A percentile compares a stretch with the other conserved stretches of the same genome.
Evolutionary conservation across 2,329 filamentous ascomycete species (phyloP).

Genomic region (Cucurbitaria berberidis): DNA sequence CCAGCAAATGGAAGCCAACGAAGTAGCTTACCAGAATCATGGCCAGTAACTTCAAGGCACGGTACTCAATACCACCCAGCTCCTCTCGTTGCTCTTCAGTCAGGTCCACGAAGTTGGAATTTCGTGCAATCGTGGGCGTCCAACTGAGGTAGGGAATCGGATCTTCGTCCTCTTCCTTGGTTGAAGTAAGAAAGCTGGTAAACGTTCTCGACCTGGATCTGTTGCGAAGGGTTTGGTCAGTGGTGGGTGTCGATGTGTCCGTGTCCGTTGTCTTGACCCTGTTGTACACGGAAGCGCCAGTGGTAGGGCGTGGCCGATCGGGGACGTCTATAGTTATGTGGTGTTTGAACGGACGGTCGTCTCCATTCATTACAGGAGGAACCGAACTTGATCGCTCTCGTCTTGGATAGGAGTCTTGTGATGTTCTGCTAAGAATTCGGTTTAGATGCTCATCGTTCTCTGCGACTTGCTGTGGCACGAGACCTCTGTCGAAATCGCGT

Average conservation of each 20-base stretch:
- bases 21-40: conserved; percentile 80
- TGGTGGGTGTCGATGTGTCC: conserved; percentile 13
- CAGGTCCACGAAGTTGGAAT: conserved; percentile 88
- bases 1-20: conserved; percentile 80
- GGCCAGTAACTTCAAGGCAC: conserved; percentile 84
- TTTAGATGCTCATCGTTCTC: conserved; percentile 46
- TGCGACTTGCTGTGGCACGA: conserved; percentile 68
- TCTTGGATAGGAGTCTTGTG: conserved; percentile 32
- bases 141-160: conserved; percentile 91
- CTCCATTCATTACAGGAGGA: conserved; percentile 40
- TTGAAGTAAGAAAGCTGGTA: conserved; percentile 63
- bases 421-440: conserved; percentile 22
- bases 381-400: conserved; percentile 34
- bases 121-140: conserved; percentile 88
- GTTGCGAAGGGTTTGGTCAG: conserved; percentile 29
- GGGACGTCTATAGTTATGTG: conserved; percentile 74
- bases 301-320: conserved; percentile 42
- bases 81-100: conserved; percentile 93
- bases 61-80: conserved; percentile 94
- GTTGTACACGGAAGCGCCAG: conserved; percentile 41
- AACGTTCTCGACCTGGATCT: conserved; percentile 59
- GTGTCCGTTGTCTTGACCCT: conserved; percentile 18
- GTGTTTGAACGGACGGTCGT: conserved; percentile 52
- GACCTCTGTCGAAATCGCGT: conserved; percentile 83
- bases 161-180: conserved; percentile 57